Evolutionary conservation across 805 yeast species (phyloP), one percentile per base, ranked within the genome.

Genomic region (Isabelozyma pseudorhagii): DNA sequence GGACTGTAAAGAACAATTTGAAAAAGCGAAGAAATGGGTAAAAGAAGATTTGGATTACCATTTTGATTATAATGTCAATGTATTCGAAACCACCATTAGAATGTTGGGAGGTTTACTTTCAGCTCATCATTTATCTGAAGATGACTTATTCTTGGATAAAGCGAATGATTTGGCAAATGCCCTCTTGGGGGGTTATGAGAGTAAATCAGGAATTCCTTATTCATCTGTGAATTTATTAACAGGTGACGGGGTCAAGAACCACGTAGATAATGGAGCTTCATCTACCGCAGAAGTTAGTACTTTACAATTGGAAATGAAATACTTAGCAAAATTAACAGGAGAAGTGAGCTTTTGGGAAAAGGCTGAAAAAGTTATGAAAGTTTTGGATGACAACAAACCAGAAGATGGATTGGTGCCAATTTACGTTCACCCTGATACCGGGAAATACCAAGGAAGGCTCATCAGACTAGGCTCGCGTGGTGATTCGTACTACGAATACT

Each of bases 101-200:
- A 89, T 92, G 96, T 71, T 92, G 25, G 97, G 97, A 42, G 97
- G 97, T 0, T 73, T 92, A n/a, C 69, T 92, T 45, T 85, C 96
- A 3, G 96, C 96, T 0, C 82, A 81, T 61, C 84, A 88, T 55
- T 68, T 89, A 28, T 78, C 92, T 1, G 70, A 77, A 11, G 92
- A 87, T 57, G 87, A 83, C 44, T 50, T 87, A 48, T 89, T 83
- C 60, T 72, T 90, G 47, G 89, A 88, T 53, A 85, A 84, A 61
- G 97, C 97, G 1, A 81, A 77, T 8, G 88, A 84, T 59, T 76
- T 91, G 55, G 97, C 89, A n/a, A 81, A 85, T 58, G 77, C 89
- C 28, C 61, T 91, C 46, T 50, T 83, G 15, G 86, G 87, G 1
- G 89, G 90, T 0, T 90, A 89, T 63, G 80, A 80, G 8, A 74